Evolutionary conservation across 1,139 yeast genomes (phyloP), one percentile per base, ranked within the genome.

Genomic region (Kurtzmaniella quercitrusa): DNA sequence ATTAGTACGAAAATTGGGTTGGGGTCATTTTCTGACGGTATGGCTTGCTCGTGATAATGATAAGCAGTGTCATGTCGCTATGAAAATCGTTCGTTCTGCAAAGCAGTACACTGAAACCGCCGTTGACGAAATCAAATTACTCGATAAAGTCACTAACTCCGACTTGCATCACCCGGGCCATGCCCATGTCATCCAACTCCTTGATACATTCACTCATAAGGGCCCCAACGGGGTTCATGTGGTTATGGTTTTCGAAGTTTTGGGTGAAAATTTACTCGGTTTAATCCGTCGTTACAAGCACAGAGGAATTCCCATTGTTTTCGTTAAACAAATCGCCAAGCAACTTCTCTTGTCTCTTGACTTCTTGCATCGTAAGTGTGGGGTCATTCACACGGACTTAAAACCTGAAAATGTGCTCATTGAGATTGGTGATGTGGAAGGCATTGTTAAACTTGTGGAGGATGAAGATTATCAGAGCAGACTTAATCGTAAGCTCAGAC

Each of bases 391-490:
- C 63, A 88, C 96, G 0, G 96, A 88, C 57, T 69, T 88, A 48
- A 88, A 88, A 61, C 96, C 96, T 0, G 96, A 88, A 59, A 88
- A 88, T 58, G 84, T 88, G n/a, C 66, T 88, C 49, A 75, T 88
- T 40, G 89, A 85, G 55, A 83, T 88, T 46, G 84, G 83, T 33
- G 88, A 87, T 53, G 91, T 84, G 28, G 89, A 84, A 53, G 77
- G 74, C 46, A 76, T 86, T 50, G 82, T 87, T 22, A 64, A 70
- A 43, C 68, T 74, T 54, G 72, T 81, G 2, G 85, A 79, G 51
- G 59, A 76, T 38, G 66, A 80, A 46, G 85, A 80, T 51, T 65
- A 61, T 44, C 77, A 73, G 45, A 68, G 69, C 18, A 74, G 65
- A 54, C 68, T 69, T 42, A 60, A 65, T 51, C 66, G 65, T 48